Conservation (phyloP, 345 rosid genomes). For the Citrus australasica region DNA sequence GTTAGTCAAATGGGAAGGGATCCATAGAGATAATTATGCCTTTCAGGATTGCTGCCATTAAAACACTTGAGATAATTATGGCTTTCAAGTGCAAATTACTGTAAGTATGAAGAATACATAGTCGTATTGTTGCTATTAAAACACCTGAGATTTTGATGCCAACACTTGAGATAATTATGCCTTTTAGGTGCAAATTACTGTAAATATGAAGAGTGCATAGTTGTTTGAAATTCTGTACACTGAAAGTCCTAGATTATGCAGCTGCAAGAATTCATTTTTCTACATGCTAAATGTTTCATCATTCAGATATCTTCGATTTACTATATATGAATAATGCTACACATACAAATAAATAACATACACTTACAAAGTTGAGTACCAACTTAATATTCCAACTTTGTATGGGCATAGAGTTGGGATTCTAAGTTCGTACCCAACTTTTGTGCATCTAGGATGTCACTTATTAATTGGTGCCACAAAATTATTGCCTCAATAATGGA, state of each 20-base stretch:
- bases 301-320: neutral
- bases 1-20: neutral
- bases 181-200: neutral
- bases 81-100: neutral
- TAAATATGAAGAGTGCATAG: neutral
- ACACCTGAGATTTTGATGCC: too few species aligned
- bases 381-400: too few species aligned
- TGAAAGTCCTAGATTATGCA: too few species aligned
- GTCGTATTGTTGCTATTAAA: neutral
- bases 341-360: neutral
- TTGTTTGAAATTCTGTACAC: neutral
- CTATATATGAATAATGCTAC: neutral
- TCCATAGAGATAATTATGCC: too few species aligned
- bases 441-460: too few species aligned
- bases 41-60: too few species aligned
- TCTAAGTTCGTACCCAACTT: too few species aligned
- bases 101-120: neutral
- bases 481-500: neutral
- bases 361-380: neutral
- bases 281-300: neutral
- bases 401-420: too few species aligned
- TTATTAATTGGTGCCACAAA: too few species aligned
- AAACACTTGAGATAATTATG: neutral
- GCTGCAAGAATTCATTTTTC: neutral
- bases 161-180: neutral